Base-by-base conservation (phyloP, 2,329 filamentous ascomycete species). In the Leptodontidium sp. region DNA sequence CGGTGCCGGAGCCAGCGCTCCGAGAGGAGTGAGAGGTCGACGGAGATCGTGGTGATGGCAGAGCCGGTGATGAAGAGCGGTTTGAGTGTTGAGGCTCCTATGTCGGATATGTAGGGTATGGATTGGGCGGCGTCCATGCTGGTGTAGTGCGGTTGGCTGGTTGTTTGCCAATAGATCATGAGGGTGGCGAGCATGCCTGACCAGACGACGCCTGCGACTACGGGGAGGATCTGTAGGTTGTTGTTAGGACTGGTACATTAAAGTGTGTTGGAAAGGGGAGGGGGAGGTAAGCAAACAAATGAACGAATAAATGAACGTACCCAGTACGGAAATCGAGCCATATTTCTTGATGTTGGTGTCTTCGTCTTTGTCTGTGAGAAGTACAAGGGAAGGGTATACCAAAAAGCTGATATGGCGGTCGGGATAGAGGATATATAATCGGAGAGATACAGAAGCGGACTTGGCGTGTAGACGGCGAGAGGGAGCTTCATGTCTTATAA, bases 111-210 rank as follows among this genome's bases (percentile, higher is more conserved):
- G 43, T 61, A 61, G 4, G 58, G 40, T 17, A 61, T 61, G 12
- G 24, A n/a, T 61, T 61, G 58, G 12, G 40, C 4, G 24, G 43
- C 9, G 17, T 14, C 17, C 58, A 49, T 61, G 29, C 40, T 61
- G 40, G 21, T 29, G 43, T 61, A 61, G 40, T 32, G 38, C 2
- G 58, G 40, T n/a, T 17, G 58, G 26, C 40, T 21, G 15, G 26
- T 61, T 24, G 21, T 32, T 61, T 61, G 58, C 58, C 58, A 61
- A 43, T 49, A 61, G 24, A 61, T 49, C 58, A 61, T 61, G 12
- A 61, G n/a, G 1, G 58, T 61, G 35, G 53, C 32, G 15, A 58
- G 53, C 53, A 58, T 58, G 9, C 35, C 32, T 4, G 32, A 58
- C 53, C 53, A 58, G 53, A 58, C 38, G 15, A 58, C 32, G 32